phyloP scores from a whole-genome alignment of 352 stramenopile genomes.

The Pythium volutum region DNA sequence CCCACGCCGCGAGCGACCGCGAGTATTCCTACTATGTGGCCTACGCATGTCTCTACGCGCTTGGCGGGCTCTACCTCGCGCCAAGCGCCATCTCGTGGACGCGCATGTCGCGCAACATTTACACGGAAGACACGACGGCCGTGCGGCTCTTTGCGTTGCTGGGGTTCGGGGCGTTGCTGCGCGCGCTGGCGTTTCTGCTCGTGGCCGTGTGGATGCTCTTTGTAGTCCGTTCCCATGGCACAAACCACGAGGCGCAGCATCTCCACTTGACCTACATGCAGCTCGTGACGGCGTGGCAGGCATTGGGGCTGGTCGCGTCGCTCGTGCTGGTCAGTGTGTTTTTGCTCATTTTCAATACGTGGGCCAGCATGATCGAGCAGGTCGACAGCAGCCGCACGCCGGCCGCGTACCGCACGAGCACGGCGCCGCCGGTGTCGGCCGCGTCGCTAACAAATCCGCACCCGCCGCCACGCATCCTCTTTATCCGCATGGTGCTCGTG shows the following conservation, averaged over 20 bases:
- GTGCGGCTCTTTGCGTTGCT: slow-evolving; percentile 56
- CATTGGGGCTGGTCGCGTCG: slow-evolving; percentile 40
- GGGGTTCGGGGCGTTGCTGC: slow-evolving; percentile 39
- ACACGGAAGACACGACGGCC: slow-evolving; percentile 42
- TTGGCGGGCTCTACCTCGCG: slow-evolving; percentile 45
- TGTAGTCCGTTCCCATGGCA: slow-evolving; percentile 34
- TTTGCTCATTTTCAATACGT: slow-evolving; percentile 64
- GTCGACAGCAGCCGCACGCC: slow-evolving; percentile 29
- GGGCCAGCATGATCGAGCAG: slow-evolving; percentile 61
- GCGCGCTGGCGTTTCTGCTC: slow-evolving; percentile 45
- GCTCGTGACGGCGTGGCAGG: slow-evolving; percentile 54
- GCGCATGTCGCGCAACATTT: slow-evolving; percentile 38
- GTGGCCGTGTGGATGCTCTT: slow-evolving; percentile 54
- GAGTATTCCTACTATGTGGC: slow-evolving; percentile 34
- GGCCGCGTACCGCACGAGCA: slow-evolving; percentile 7
- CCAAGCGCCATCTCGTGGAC: slow-evolving; percentile 34
- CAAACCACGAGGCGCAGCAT: slow-evolving; percentile 37
- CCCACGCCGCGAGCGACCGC: neutral
- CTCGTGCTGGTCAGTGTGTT: slow-evolving; percentile 49
- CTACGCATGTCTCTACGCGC: slow-evolving; percentile 53
- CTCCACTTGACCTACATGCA: slow-evolving; percentile 59
- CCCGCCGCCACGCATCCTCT: slow-evolving; percentile 45
- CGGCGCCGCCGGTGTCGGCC: neutral
- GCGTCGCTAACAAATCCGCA: neutral
- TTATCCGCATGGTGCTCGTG: slow-evolving; percentile 48